phyloP scores from a whole-genome alignment of 2,329 filamentous ascomycete genomes.

The Colletotrichum tofieldiae region DNA sequence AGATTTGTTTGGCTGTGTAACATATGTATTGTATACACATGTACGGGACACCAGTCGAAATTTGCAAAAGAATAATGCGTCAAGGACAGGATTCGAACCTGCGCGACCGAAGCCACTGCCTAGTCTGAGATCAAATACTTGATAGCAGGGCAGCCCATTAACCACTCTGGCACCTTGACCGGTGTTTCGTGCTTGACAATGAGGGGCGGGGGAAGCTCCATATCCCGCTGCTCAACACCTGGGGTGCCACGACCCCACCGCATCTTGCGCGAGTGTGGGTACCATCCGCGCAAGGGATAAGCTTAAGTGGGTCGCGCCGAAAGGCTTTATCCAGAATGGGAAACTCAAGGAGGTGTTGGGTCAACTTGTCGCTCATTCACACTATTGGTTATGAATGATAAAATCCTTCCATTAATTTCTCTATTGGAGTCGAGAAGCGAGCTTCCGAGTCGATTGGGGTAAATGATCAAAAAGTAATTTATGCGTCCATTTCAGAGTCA shows the following conservation, averaged over 20 bases:
- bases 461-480: too few species aligned
- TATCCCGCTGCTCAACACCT: not conserved
- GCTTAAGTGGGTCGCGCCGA: not conserved
- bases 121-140: not conserved
- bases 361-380: not conserved
- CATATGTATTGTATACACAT: too few species aligned
- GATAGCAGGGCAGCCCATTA: slow-evolving; percentile 23
- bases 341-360: not conserved
- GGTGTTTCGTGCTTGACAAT: not conserved
- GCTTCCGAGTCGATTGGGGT: too few species aligned
- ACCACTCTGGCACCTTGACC: slow-evolving; percentile 22
- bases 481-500: too few species aligned
- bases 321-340: not conserved
- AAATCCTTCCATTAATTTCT: not conserved
- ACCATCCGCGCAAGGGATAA: not conserved
- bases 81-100: slow-evolving; percentile 24
- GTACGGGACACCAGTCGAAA: not conserved
- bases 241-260: not conserved
- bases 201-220: not conserved
- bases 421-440: not conserved
- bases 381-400: too few species aligned
- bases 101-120: slow-evolving; percentile 22
- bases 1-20: too few species aligned
- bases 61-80: not conserved
- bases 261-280: not conserved